Evolutionary conservation across 345 rosid genomes (phyloP).

Genomic region (Dimocarpus longan): DNA sequence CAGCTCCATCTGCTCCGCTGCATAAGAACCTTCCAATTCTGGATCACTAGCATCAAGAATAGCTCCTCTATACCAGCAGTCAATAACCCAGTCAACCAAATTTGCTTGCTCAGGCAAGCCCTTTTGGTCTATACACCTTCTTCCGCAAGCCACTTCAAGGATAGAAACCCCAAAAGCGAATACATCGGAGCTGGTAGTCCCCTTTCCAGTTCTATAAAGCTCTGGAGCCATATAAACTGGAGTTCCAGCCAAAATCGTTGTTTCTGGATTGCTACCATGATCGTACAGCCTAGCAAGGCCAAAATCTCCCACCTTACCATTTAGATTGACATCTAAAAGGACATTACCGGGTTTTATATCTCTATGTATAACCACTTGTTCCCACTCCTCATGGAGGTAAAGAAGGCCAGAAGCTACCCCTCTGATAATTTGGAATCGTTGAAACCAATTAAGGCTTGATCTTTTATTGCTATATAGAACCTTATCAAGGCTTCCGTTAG

Average conservation of each 20-base stretch:
- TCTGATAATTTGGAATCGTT: slow-evolving; percentile 39
- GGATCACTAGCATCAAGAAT: slow-evolving; percentile 31
- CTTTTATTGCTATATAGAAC: slow-evolving; percentile 28
- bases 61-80: slow-evolving; percentile 36
- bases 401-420: too few relatives aligned
- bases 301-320: too few relatives aligned
- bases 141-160: slow-evolving; percentile 58
- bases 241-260: too few relatives aligned
- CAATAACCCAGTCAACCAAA: slow-evolving; percentile 43
- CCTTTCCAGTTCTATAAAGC: too few relatives aligned
- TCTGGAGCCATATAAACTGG: too few relatives aligned
- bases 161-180: slow-evolving; percentile 49
- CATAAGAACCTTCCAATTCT: not conserved
- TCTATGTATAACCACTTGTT: too few relatives aligned
- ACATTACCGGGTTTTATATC: too few relatives aligned
- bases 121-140: slow-evolving; percentile 35
- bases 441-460: slow-evolving; percentile 43
- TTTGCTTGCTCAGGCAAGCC: slow-evolving; percentile 17
- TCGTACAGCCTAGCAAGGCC: too few relatives aligned
- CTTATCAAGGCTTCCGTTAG: slow-evolving; percentile 41
- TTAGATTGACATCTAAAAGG: too few relatives aligned
- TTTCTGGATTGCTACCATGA: too few relatives aligned
- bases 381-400: too few relatives aligned
- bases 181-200: slow-evolving; percentile 44
- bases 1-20: slow-evolving; percentile 23